Evolutionary conservation across 768 basidiomycete species (phyloP), one percentile per base, ranked within the genome.

Genomic region (Gloeopeniophorella convolvens): DNA sequence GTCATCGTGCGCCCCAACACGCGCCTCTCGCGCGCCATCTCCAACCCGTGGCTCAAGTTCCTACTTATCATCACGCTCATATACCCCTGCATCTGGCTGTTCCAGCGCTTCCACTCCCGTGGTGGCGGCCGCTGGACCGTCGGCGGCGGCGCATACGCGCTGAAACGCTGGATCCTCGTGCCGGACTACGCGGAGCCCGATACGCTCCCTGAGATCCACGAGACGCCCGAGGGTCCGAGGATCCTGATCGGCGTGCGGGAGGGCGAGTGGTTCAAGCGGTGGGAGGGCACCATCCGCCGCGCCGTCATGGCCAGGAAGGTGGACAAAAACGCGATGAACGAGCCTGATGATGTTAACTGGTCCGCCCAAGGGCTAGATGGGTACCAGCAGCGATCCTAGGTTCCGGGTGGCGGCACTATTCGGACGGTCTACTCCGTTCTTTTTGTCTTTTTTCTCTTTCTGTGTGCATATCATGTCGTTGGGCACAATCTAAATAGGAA

Each of bases 71-170:
- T 90, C 49, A 71, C 82, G 11, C 65, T 89, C 51, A 72, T 92
- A 50, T 91, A 79, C 61, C 89, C 88, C 0, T 80, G 89, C 63
- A 74, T 91, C 54, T 91, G 87, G 88, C 65, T 91, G 3, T 89
- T 79, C 66, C 80, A 80, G 62, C 78, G 81, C 4, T 84, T 85
- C 65, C 74, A 82, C 58, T 60, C 70, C 5, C 69, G 66, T 0
- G 86, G 87, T 8, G 89, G 89, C 5, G 89, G 85, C 0, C 67
- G 70, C 10, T 91, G 89, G 89, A 70, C 75, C 56, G 80, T 89
- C 6, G 83, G 82, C 45, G 88, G 88, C 16, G 80, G 80, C 12
- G 85, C 83, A 10, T 89, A 86, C 60, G 74, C 83, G n/a, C 67
- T 89, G 37, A 85, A 83, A 63, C 71, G 73, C 18, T 57, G 60